These are phyloP conservation scores for Coemansia sp. DNA, from an alignment of 371 early-diverging fungal species.

Conservation along the genomic window DNA sequence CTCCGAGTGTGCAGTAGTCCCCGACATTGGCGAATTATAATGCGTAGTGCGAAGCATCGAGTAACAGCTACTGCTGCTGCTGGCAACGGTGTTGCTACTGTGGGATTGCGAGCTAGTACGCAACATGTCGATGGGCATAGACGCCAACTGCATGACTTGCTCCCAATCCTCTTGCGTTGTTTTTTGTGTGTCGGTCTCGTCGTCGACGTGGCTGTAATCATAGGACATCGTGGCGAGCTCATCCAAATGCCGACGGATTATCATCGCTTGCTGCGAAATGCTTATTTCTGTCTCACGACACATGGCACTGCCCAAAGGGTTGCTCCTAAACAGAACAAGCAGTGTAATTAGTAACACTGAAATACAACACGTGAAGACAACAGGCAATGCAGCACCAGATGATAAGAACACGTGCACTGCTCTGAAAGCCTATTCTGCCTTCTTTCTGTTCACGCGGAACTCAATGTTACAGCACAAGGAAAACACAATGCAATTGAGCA, in stretches of 20 bases:
- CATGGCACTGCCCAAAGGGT: slow-evolving; percentile 44
- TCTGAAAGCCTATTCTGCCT: neutral
- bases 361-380: neutral
- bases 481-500: neutral
- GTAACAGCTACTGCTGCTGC: slow-evolving; percentile 3
- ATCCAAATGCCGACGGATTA: slow-evolving; percentile 22
- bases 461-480: neutral
- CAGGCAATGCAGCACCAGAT: neutral
- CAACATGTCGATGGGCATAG: slow-evolving; percentile 19
- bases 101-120: neutral
- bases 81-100: neutral
- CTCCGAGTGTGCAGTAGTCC: slow-evolving; percentile 24
- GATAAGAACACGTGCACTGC: slow-evolving; percentile 4
- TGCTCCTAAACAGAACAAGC: slow-evolving; percentile 24
- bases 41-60: neutral
- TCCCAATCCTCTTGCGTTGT: slow-evolving; percentile 45
- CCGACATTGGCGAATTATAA: slow-evolving; percentile 16
- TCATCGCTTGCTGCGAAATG: slow-evolving; percentile 34
- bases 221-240: slow-evolving; percentile 30
- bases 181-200: slow-evolving; percentile 11
- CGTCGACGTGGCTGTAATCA: slow-evolving; percentile 27
- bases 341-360: neutral
- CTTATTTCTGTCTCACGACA: slow-evolving; percentile 30
- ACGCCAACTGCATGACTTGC: slow-evolving; percentile 45
- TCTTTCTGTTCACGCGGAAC: neutral